phyloP scores from a whole-genome alignment of 2,329 filamentous ascomycete species.

The Rhexocercosporidium sp. region DNA sequence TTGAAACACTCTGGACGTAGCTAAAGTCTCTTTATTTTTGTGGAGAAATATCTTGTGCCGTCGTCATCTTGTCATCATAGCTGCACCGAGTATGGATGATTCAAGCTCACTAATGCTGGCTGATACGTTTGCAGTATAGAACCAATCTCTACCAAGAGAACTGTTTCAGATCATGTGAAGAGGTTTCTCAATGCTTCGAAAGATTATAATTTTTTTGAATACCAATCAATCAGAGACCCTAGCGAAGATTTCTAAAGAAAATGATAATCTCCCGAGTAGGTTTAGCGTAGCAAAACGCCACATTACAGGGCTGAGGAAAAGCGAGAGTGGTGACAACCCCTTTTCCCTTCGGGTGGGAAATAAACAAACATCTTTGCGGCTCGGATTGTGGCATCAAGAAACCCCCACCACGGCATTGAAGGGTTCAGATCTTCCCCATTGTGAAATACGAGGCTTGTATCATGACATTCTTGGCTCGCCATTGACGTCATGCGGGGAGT shows the following conservation, averaged over 20 bases:
- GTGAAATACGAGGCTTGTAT: not conserved
- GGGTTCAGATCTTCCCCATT: not conserved
- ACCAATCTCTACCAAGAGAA: too few relatives aligned
- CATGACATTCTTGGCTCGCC: not conserved
- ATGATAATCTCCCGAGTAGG: not conserved
- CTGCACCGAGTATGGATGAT: too few relatives aligned
- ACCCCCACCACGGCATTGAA: too few relatives aligned
- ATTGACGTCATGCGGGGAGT: not conserved
- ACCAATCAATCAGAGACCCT: too few relatives aligned
- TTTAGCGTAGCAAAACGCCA: not conserved
- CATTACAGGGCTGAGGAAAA: not conserved
- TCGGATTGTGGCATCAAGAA: not conserved
- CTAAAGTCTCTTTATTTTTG: too few relatives aligned
- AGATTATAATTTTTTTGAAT: too few relatives aligned
- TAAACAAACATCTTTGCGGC: not conserved
- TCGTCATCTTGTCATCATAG: too few relatives aligned
- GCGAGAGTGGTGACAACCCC: not conserved
- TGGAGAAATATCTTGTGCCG: too few relatives aligned
- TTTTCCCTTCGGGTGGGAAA: not conserved
- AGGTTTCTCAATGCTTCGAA: not conserved
- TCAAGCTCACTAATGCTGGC: too few relatives aligned
- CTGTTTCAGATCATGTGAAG: too few relatives aligned
- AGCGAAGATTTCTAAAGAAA: not conserved
- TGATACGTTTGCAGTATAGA: too few relatives aligned
- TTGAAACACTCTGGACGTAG: too few relatives aligned